Evolutionary conservation across 1,139 yeast genomes (phyloP).

Genomic region (Hyphopichia wangnamkhiaoensis): DNA sequence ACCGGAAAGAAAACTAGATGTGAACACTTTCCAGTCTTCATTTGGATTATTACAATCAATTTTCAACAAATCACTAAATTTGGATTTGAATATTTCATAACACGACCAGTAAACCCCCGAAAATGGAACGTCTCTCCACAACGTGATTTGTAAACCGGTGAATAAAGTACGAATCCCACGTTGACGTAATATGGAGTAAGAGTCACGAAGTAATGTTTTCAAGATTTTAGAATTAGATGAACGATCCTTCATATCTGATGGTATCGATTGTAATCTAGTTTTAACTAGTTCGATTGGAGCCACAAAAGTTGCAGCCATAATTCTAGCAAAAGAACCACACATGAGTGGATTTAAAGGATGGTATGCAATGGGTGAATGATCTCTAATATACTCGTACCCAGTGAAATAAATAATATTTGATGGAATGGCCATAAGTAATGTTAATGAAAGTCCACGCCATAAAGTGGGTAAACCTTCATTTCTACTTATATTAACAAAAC

Average conservation of each 20-base stretch:
- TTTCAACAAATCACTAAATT: slow-evolving; percentile 22
- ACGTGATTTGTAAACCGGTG: slow-evolving; percentile 81
- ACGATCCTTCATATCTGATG: slow-evolving; percentile 34
- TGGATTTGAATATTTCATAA: slow-evolving; percentile 53
- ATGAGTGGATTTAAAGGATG: slow-evolving; percentile 68
- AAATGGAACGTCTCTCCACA: slow-evolving; percentile 98
- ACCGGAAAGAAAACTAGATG: slow-evolving; percentile 80
- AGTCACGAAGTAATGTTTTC: slow-evolving; percentile 55
- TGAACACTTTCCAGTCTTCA: slow-evolving; percentile 57
- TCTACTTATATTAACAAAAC: slow-evolving; percentile 61
- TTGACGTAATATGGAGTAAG: slow-evolving; percentile 50
- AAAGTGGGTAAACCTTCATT: slow-evolving; percentile 76
- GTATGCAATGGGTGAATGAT: slow-evolving; percentile 60
- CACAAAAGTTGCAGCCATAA: slow-evolving; percentile 78
- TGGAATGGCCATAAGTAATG: slow-evolving; percentile 88
- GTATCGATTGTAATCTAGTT: slow-evolving; percentile 87
- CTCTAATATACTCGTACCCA: slow-evolving; percentile 86
- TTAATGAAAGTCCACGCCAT: slow-evolving; percentile 88
- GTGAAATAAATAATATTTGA: slow-evolving; percentile 92
- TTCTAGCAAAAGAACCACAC: slow-evolving; percentile 86
- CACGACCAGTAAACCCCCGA: slow-evolving; percentile 94
- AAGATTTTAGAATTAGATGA: slow-evolving; percentile 41
- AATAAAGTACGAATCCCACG: slow-evolving; percentile 71
- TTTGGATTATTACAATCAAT: slow-evolving; percentile 24
- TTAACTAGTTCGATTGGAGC: slow-evolving; percentile 88